Evolutionary conservation across 75 land plant species (phyloP), one percentile per base, ranked within the genome.

Genomic region (Picea glauca): DNA sequence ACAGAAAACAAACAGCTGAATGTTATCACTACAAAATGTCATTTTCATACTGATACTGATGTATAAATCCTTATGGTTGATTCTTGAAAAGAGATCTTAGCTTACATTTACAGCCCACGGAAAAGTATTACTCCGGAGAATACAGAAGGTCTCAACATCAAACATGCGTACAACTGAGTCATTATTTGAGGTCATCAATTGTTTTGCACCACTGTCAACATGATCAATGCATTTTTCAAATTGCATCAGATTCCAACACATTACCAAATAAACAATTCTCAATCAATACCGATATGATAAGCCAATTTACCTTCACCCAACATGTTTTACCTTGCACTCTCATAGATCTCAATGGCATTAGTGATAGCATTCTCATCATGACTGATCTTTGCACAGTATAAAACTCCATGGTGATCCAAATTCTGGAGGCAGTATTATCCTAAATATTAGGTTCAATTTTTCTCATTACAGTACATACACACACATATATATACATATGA

Each of bases 21-120:
- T 50, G 9, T 50, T 50, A 50, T 50, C 56, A 50, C 11, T 50
- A 50, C 11, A 9, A 11, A 50, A 50, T 9, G 56, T 9, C 56
- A 50, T 50, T 50, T 50, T 50, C 12, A 50, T 9, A 50, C 56
- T 50, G 12, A 50, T 50, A 50, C 56, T 50, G 56, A 50, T 50
- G 56, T 50, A 11, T 50, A 50, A 50, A 50, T 50, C 56, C 56
- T 50, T 50, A 9, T 50, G 11, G 11, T 50, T 50, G 56, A 50
- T 50, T 50, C 56, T 50, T 50, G 56, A 9, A 50, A 50, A 50
- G 56, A 50, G 56, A 50, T 62, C 23, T 61, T 20, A 9, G 70
- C 90, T 80, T 81, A 96, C 99, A 91, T 96, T 96, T 23, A 96
- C 99, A 62, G 99, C 91, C 99, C 99, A 96, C 40, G 86, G 81